Evolutionary conservation across 1,284 basidiomycete genomes (phyloP), one percentile per base, ranked within the genome.

Genomic region (Pseudozyma thailandica): DNA sequence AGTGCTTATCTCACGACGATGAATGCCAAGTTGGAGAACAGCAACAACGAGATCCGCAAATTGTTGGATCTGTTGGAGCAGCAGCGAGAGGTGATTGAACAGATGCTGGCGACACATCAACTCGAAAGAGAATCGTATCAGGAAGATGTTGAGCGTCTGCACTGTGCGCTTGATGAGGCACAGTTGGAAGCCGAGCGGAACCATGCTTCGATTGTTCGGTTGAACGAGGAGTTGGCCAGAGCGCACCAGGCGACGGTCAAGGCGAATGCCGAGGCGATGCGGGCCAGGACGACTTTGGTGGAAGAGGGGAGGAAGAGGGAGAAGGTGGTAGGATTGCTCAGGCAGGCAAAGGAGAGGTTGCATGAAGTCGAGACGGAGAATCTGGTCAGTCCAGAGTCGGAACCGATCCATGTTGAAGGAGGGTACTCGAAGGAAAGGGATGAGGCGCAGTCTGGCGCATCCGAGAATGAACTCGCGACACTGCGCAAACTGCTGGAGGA

Each of bases 1-100:
- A 46, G 53, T 45, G 35, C 56, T 13, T 75, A 78, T 37, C 59
- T 79, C n/a, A 39, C 55, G 5, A 50, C 51, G 7, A 71, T 78
- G 72, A 71, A 70, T 21, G 45, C 55, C 16, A 76, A 77, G 39
- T 26, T 77, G 6, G 72, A 72, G 23, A 49, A 63, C 23, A 74
- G 56, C 41, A 52, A 59, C 2, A 42, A 26, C n/a, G 77, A 79
- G 62, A 75, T 78, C 16, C 56, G 60, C 4, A 75, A 78, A 48
- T 54, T 79, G 31, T 53, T 79, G 16, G 76, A 78, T 38, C 62
- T 79, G 26, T 50, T 79, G 12, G 77, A 79, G 23, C 71, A 78
- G 62, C 77, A 79, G 50, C 42, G 74, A 8, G 48, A 68, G n/a
- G 72, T 78, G 16, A 79, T 79, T 52, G 77, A 78, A 38, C 75